A percentile compares a stretch with the other conserved stretches of the same genome.
Conservation (phyloP, 2,329 filamentous ascomycete genomes). For the Ophiostoma australiae region DNA sequence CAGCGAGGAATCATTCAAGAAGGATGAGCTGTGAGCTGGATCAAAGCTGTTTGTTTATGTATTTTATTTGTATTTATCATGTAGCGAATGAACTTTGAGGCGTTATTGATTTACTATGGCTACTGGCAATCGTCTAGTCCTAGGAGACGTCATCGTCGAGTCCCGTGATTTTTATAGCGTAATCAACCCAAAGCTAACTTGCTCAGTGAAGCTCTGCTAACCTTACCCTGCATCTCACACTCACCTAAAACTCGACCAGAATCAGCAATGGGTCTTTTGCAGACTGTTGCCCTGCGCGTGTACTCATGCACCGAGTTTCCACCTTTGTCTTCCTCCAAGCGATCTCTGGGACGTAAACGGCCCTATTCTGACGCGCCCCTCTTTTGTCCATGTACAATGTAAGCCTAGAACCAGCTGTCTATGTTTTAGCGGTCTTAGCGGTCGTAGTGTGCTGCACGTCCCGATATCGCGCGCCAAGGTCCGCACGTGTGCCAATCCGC, state of each 20-base stretch:
- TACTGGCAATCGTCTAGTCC: too few species aligned
- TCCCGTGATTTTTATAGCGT: background rate
- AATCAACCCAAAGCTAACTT: background rate
- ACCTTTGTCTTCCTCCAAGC: background rate
- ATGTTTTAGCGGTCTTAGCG: background rate
- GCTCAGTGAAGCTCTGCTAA: background rate
- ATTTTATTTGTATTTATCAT: background rate
- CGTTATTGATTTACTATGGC: too few species aligned
- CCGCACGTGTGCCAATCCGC: slow-evolving; percentile 2
- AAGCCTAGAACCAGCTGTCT: background rate
- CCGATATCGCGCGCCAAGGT: slow-evolving; percentile 13
- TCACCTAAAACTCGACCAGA: too few species aligned
- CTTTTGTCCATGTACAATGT: background rate
- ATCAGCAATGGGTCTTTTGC: too few species aligned
- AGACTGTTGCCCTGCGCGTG: too few species aligned
- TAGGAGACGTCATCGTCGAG: background rate
- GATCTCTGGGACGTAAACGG: background rate
- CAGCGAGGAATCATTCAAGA: slow-evolving; percentile 43
- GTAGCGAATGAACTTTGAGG: background rate
- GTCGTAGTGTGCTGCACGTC: slow-evolving; percentile 3
- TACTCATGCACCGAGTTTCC: background rate
- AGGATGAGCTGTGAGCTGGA: slow-evolving; percentile 47
- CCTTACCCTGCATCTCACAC: background rate
- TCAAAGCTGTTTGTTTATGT: background rate
- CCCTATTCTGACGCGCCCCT: slow-evolving; percentile 10